Percentiles rank a stretch among this genome's conserved stretches.
These are phyloP conservation scores for Ogataea polymorpha DNA, from an alignment of 805 yeast genomes.

Conservation along the genomic window DNA sequence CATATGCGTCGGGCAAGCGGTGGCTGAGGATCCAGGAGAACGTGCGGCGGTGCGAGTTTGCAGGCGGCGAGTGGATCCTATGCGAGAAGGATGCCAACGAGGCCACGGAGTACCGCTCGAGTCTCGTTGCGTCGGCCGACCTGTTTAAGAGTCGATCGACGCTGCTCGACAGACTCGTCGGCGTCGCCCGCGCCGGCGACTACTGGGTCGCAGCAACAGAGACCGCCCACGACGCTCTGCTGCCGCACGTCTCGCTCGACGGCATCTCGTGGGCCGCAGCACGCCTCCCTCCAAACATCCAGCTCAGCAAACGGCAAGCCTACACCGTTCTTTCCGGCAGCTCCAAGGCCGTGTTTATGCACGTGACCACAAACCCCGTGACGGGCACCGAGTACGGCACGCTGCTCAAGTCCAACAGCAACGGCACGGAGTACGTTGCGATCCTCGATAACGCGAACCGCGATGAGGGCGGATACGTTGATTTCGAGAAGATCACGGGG, in stretches of 20 bases:
- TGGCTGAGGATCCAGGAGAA: conserved; percentile 56
- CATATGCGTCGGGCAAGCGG: conserved; percentile 63
- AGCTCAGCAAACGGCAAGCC: conserved; percentile 56
- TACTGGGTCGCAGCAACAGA: conserved; percentile 69
- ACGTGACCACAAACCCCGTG: conserved; percentile 62
- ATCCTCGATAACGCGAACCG: conserved; percentile 71
- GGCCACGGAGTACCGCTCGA: conserved; percentile 30
- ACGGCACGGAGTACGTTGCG: conserved; percentile 79
- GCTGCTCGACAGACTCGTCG: conserved; percentile 56
- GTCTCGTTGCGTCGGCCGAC: conserved; percentile 48
- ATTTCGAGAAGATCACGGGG: conserved; percentile 76
- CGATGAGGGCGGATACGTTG: conserved; percentile 70
- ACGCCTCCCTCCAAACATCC: conserved; percentile 63
- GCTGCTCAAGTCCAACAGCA: conserved; percentile 77
- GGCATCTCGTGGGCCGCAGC: conserved; percentile 74
- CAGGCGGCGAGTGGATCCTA: conserved; percentile 53
- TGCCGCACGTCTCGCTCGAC: conserved; percentile 69
- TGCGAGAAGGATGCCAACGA: conserved; percentile 52
- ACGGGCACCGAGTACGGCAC: conserved; percentile 66
- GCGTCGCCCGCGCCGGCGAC: conserved; percentile 66
- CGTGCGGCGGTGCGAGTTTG: conserved; percentile 63
- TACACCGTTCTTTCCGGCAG: conserved; percentile 74
- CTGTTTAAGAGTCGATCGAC: conserved; percentile 41
- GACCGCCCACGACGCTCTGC: conserved; percentile 46
- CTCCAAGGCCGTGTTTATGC: conserved; percentile 69